A percentile compares a stretch with the other conserved stretches of the same genome.
Evolutionary conservation across 148 eudicot species (phyloP).

Genomic region (Cornus controversa): DNA sequence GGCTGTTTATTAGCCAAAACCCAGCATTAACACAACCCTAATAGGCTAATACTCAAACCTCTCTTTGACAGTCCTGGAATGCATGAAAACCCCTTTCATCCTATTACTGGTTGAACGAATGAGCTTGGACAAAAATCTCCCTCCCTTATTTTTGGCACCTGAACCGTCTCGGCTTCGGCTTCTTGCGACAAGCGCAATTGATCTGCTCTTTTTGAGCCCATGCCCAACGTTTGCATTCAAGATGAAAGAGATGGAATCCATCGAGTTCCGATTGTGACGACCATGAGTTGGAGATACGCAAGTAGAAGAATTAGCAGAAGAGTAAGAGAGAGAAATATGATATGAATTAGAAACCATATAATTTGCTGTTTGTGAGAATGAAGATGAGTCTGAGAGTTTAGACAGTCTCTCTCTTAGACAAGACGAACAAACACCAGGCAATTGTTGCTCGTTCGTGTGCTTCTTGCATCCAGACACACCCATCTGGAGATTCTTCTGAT

Average conservation of each 20-base stretch:
- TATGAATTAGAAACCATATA: too few relatives aligned
- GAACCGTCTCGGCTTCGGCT: background rate
- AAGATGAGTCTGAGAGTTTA: conserved; percentile 2
- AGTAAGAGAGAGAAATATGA: background rate
- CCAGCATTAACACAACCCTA: background rate
- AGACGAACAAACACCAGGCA: conserved; percentile 39
- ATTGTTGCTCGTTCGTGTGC: conserved; percentile 30
- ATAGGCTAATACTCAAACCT: background rate
- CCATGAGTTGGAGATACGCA: conserved; percentile 1
- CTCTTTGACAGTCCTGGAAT: conserved; percentile 8
- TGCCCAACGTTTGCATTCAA: background rate
- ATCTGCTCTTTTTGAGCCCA: conserved; percentile 39
- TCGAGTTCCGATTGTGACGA: conserved; percentile 10
- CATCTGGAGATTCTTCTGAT: conserved; percentile 13
- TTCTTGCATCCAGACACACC: conserved; percentile 29
- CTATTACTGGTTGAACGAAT: conserved; percentile 47
- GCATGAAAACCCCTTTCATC: conserved; percentile 37
- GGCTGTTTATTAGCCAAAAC: background rate
- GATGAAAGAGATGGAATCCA: conserved; percentile 16
- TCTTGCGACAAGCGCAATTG: conserved; percentile 27
- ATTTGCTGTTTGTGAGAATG: background rate
- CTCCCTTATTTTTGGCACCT: conserved; percentile 36
- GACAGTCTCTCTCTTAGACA: conserved; percentile 35
- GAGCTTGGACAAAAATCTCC: conserved; percentile 54
- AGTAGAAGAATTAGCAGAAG: conserved; percentile 8